Evolutionary conservation across 805 yeast genomes (phyloP), one percentile per base, ranked within the genome.

Genomic region (Lipomyces spencermartinsiae): DNA sequence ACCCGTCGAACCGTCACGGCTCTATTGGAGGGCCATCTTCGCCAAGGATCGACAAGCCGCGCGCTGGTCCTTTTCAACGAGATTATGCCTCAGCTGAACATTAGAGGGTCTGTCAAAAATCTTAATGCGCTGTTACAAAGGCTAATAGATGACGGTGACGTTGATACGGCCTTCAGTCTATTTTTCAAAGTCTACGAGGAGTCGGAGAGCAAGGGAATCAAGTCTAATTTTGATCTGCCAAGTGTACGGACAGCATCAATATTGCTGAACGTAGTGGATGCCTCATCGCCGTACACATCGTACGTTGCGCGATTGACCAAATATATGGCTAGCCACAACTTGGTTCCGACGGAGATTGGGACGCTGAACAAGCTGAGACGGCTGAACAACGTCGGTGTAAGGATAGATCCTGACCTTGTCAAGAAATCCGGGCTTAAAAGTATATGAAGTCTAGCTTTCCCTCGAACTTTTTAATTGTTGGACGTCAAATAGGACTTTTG

Each of bases 1-100:
- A 8, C 55, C 53, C 54, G 69, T 22, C 43, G 46, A 29, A 67
- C 70, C n/a, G 34, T 62, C 25, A n/a, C 33, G 34, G 31, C 53
- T n/a, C 25, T 68, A 14, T 39, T 60, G n/a, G 69, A 66, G 22
- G 66, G 64, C 22, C 66, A 65, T 34, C 59, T 66, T 22, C 16
- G 35, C 29, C 61, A 68, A 46, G 71, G 71, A 22, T 49, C 61
- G n/a, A 6, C 58, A 12, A 49, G 54, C 39, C 66, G 63, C n/a
- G 71, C 67, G 25, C 57, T 59, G 10, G 46, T 55, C 4, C 58
- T 68, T 16, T 63, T 55, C 39, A 59, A 61, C 33, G 53, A 58
- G 12, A 53, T 65, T 12, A 55, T 61, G 9, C 66, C 66, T 19
- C 31, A 34, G 56, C 55, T 61, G 10, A 51, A 61, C 49, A 56